phyloP scores from a whole-genome alignment of 768 basidiomycete genomes.

The Tulasnella sp. region DNA sequence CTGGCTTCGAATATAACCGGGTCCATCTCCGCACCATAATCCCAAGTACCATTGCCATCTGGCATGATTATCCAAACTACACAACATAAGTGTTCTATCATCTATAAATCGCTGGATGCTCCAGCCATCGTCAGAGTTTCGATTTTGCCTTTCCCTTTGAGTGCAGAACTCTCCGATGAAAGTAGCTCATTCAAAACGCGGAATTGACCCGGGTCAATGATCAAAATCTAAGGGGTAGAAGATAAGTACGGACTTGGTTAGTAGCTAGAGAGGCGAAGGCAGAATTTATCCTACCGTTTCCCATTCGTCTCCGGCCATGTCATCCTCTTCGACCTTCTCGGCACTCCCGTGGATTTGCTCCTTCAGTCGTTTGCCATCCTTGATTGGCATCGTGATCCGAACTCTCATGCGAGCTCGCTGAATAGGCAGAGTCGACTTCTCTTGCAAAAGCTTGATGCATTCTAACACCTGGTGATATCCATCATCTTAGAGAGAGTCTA shows the following conservation, averaged over 20 bases:
- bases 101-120: constrained; percentile 11
- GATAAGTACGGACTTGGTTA: neutral
- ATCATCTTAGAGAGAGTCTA: neutral
- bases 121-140: constrained; percentile 55
- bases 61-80: neutral
- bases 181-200: constrained; percentile 82
- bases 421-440: constrained; percentile 82
- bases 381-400: constrained; percentile 66
- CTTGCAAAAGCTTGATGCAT: constrained; percentile 78
- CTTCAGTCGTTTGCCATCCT: constrained; percentile 64
- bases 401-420: constrained; percentile 92
- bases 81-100: neutral
- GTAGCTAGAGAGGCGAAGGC: neutral
- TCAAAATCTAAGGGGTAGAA: constrained; percentile 58
- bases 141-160: constrained; percentile 60
- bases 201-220: constrained; percentile 93
- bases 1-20: neutral
- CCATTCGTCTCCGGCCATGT: constrained; percentile 72
- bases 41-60: neutral
- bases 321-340: constrained; percentile 81
- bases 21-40: neutral
- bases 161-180: constrained; percentile 80
- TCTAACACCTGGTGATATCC: constrained; percentile 66
- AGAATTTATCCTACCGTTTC: constrained; percentile 61
- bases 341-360: constrained; percentile 68